A percentile compares a stretch with the other conserved stretches of the same genome.
phyloP scores from a whole-genome alignment of 257 asterid species.

The Gardenia jasminoides region DNA sequence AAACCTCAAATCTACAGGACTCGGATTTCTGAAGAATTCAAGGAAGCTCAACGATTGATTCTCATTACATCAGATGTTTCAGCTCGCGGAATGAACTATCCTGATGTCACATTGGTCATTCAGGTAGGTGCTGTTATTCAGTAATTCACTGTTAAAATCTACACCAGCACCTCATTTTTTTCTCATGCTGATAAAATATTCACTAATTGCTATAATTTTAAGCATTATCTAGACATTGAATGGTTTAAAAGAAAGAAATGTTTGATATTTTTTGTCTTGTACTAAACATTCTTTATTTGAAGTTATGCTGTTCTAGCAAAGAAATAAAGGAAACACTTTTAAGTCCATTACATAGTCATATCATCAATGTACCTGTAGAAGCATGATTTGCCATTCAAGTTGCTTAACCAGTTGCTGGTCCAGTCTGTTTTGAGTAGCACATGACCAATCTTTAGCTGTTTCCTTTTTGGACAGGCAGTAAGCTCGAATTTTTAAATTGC shows the following conservation, averaged over 20 bases:
- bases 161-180: not conserved
- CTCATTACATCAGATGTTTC: slow-evolving; percentile 80
- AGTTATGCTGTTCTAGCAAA: not conserved
- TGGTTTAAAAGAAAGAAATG: too few species aligned
- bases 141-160: not conserved
- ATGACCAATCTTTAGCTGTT: not conserved
- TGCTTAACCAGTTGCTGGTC: not conserved
- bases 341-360: not conserved
- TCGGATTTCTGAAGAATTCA: slow-evolving; percentile 80
- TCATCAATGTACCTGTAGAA: not conserved
- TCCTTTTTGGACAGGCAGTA: not conserved
- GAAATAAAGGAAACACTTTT: not conserved
- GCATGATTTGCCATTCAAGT: not conserved
- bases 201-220: not conserved
- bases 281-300: not conserved
- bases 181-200: not conserved
- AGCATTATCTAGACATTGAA: not conserved
- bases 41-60: slow-evolving; percentile 64
- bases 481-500: not conserved
- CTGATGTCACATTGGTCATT: slow-evolving; percentile 82
- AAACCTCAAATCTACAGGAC: slow-evolving; percentile 74
- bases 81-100: slow-evolving; percentile 89
- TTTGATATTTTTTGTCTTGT: not conserved
- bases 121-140: slow-evolving; percentile 49
- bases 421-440: not conserved